Base-by-base conservation (phyloP, 306 rosid genomes). In the Mucuna pruriens region DNA sequence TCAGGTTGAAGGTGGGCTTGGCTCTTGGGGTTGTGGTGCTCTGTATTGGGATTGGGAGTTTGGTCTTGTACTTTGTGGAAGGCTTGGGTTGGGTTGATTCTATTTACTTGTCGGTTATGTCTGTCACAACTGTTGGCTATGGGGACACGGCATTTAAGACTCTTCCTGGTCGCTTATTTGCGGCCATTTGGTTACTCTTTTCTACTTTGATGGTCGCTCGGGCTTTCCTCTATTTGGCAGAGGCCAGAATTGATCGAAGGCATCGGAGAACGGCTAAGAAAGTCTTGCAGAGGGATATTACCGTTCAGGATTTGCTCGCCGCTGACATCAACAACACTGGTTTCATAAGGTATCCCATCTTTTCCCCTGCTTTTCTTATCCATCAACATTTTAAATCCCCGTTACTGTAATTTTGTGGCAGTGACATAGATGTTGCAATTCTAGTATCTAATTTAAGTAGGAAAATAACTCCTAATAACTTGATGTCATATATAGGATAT, bases 111-210 rank as follows among this genome's bases (percentile, higher is more conserved):
- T 84, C 98, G 1, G 94, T 90, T 42, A 94, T 91, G 94, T 91
- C 97, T 13, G 97, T 94, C 16, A 91, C 98, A 0, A 94, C 98
- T 0, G 98, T 94, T 66, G 98, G 98, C 17, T 94, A 94, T 42
- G 98, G 98, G 0, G 98, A 94, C 78, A 65, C 80, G 58, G 97
- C 97, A 3, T 94, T 94, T 81, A 91, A 84, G 90, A 91, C 97
- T 0, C 88, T 90, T 10, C 74, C 78, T 0, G 97, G 98, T 25
- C 68, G 98, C 73, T 87, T 91, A 19, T 94, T 94, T 76, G 97
- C 98, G 0, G 92, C 91, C 0, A 17, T 94, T 70, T 94, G 98
- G 97, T 85, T 94, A n/a, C 83, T 94, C 19, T 79, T 94, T 55
- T 91, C 94, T 6, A 94, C 98, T 1, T 62, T 94, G 86, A 89